Evolutionary conservation across 345 rosid genomes (phyloP).

Genomic region (Eutrema yunnanense): DNA sequence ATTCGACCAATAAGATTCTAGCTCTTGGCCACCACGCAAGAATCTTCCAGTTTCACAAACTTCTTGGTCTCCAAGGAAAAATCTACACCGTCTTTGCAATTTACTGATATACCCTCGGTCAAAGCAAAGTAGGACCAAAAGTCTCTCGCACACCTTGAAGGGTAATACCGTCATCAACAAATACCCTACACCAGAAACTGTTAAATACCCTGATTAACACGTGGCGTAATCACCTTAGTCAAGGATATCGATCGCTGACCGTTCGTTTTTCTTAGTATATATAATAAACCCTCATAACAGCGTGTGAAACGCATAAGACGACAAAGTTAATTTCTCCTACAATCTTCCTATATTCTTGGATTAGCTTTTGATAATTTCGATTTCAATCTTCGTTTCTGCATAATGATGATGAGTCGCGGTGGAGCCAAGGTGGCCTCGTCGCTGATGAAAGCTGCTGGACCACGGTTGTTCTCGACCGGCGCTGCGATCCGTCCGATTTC

Average conservation of each 20-base stretch:
- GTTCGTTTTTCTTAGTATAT: constrained; percentile 3
- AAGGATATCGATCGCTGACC: not conserved
- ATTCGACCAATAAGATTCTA: constrained; percentile 1
- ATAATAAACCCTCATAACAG: not conserved
- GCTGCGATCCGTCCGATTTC: not conserved
- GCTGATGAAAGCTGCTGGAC: constrained; percentile 7
- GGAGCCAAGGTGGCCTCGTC: constrained; percentile 25
- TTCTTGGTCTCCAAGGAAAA: constrained; percentile 20
- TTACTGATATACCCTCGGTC: constrained; percentile 12
- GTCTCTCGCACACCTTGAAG: not conserved
- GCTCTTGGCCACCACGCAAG: constrained; percentile 21
- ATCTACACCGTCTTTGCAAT: not conserved
- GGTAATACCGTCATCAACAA: not conserved
- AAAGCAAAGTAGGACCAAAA: constrained; percentile 11
- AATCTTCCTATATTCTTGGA: constrained; percentile 25
- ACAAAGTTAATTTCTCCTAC: constrained; percentile 5
- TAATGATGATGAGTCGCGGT: constrained; percentile 25
- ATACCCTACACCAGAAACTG: not conserved
- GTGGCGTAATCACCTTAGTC: not conserved
- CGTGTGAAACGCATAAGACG: constrained; percentile 3
- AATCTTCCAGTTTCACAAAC: not conserved
- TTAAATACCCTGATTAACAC: not conserved
- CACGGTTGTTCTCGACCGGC: constrained; percentile 18
- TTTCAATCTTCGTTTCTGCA: not conserved
- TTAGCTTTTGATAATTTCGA: not conserved